These are phyloP conservation scores for Myxozyma sirexii DNA, from an alignment of 805 yeast species.

Conservation along the genomic window DNA sequence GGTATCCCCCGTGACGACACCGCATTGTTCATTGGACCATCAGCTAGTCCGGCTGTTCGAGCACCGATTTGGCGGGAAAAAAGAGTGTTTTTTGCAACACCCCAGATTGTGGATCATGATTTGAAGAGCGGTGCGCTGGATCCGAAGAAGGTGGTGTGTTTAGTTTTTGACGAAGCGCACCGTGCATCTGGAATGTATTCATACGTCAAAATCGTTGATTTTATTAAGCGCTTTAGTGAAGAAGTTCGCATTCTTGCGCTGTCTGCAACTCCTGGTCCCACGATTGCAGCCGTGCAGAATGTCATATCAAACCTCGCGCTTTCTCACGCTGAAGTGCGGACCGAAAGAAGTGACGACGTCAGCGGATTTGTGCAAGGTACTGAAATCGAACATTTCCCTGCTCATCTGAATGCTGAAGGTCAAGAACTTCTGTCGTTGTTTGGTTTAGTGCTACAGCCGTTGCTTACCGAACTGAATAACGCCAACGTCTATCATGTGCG, in stretches of 20 bases:
- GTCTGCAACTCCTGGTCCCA: slow-evolving; percentile 95
- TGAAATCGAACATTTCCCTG: slow-evolving; percentile 59
- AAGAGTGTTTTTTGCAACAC: slow-evolving; percentile 89
- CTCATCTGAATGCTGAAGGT: slow-evolving; percentile 59
- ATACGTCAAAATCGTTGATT: slow-evolving; percentile 78
- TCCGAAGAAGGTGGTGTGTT: slow-evolving; percentile 71
- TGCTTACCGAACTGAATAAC: slow-evolving; percentile 61
- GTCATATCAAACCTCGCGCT: slow-evolving; percentile 74
- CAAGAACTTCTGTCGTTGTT: slow-evolving; percentile 56
- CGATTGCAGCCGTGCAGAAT: slow-evolving; percentile 83
- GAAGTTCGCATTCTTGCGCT: slow-evolving; percentile 79
- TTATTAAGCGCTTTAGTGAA: slow-evolving; percentile 61
- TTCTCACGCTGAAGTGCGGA: slow-evolving; percentile 78
- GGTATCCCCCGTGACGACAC: slow-evolving; percentile 79
- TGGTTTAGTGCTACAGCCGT: slow-evolving; percentile 68
- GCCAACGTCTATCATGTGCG: slow-evolving; percentile 62
- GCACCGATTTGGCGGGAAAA: slow-evolving; percentile 75
- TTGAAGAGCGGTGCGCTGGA: slow-evolving; percentile 70
- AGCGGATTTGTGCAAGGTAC: slow-evolving; percentile 74
- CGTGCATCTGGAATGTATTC: slow-evolving; percentile 89
- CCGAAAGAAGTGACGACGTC: slow-evolving; percentile 82
- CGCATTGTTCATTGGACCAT: slow-evolving; percentile 70
- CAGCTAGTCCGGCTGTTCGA: slow-evolving; percentile 56
- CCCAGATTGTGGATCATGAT: slow-evolving; percentile 94
- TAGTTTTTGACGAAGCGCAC: slow-evolving; percentile 96